Evolutionary conservation across 164 flowering plant species (phyloP).

Genomic region (Pachysandra terminalis): DNA sequence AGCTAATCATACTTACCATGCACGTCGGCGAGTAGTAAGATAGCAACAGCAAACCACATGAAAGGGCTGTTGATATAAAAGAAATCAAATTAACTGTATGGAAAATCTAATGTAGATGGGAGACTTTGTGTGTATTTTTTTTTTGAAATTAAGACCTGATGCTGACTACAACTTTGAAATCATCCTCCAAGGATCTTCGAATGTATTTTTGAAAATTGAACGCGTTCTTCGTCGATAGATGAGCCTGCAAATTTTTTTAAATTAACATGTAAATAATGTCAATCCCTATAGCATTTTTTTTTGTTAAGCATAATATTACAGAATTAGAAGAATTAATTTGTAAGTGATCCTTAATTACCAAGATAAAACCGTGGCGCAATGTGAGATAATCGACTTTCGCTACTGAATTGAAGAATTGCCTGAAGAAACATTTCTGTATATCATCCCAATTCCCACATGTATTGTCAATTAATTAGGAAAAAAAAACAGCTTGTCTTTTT

Average conservation of each 20-base stretch:
- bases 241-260: slow-evolving; percentile 32
- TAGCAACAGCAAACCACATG: slow-evolving; percentile 56
- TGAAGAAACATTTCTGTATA: slow-evolving; percentile 71
- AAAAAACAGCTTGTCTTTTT: too few relatives aligned
- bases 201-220: slow-evolving; percentile 69
- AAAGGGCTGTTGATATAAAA: slow-evolving; percentile 35
- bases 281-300: not conserved
- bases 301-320: too few relatives aligned
- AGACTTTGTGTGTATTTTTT: too few relatives aligned
- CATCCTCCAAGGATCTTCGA: slow-evolving; percentile 61
- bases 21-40: slow-evolving; percentile 51
- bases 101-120: too few relatives aligned
- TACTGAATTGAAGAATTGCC: slow-evolving; percentile 68
- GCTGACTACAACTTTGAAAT: slow-evolving; percentile 62
- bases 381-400: slow-evolving; percentile 71
- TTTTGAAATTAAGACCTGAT: slow-evolving; percentile 60
- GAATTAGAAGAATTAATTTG: too few relatives aligned
- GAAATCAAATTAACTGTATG: not conserved
- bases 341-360: slow-evolving; percentile 37
- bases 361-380: slow-evolving; percentile 65
- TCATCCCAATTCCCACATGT: slow-evolving; percentile 1
- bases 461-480: not conserved
- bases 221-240: slow-evolving; percentile 33
- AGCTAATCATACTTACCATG: slow-evolving; percentile 36
- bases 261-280: not conserved